Percentiles rank a stretch among this genome's conserved stretches.
phyloP scores from a whole-genome alignment of 306 rosid genomes.

The Prosopis cineraria region DNA sequence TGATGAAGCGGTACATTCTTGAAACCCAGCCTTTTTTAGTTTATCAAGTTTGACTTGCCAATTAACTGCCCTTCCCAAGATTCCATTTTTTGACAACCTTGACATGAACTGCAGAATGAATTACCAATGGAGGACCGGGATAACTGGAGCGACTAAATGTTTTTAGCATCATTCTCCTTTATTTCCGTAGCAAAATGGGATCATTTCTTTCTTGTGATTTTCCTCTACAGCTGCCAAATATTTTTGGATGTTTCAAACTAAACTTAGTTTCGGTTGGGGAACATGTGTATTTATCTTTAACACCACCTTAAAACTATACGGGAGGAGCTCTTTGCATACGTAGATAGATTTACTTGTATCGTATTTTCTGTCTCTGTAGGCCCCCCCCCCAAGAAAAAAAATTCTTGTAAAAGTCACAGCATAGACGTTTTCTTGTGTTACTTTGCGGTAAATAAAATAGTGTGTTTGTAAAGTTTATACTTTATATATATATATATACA shows the following conservation, averaged over 20 bases:
- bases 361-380: background rate
- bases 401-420: slow-evolving; percentile 14
- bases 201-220: background rate
- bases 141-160: slow-evolving; percentile 76
- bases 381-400: too few species aligned
- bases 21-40: slow-evolving; percentile 13
- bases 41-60: slow-evolving; percentile 5
- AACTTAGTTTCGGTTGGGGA: slow-evolving; percentile 28
- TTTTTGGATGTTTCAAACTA: slow-evolving; percentile 28
- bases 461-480: background rate
- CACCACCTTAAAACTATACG: slow-evolving; percentile 24
- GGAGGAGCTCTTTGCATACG: slow-evolving; percentile 22
- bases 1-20: slow-evolving; percentile 54
- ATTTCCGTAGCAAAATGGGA: background rate
- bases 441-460: slow-evolving; percentile 6
- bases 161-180: slow-evolving; percentile 1
- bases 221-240: slow-evolving; percentile 18
- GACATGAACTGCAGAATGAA: slow-evolving; percentile 63
- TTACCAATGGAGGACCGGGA: slow-evolving; percentile 61
- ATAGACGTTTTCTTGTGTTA: slow-evolving; percentile 27
- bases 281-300: slow-evolving; percentile 1
- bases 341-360: background rate
- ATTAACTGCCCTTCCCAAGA: slow-evolving; percentile 2
- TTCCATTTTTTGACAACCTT: slow-evolving; percentile 35
- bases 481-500: too few species aligned